Percentiles rank a stretch among this genome's conserved stretches.
Conservation (phyloP, 495 filamentous ascomycete genomes). For the Sordaria brevicollis region DNA sequence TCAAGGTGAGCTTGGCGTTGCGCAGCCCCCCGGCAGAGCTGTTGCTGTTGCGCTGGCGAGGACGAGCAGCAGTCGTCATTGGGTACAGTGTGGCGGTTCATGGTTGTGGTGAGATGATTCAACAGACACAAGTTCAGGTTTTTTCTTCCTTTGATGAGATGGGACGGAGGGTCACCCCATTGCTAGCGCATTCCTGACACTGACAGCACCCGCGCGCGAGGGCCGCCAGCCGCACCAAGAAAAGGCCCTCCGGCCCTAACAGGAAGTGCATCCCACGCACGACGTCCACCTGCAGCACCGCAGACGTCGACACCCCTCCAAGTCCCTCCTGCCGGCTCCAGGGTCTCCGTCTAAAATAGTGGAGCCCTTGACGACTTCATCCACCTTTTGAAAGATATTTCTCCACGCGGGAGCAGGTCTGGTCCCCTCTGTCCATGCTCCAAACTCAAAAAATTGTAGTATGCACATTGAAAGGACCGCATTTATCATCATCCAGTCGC, state of each 20-base stretch:
- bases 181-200: not conserved
- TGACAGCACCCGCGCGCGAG: not conserved
- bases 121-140: not conserved
- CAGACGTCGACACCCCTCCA: not conserved
- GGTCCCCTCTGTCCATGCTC: not conserved
- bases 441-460: not conserved
- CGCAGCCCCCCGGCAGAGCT: not conserved
- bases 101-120: not conserved
- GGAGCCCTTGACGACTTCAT: not conserved
- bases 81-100: not conserved
- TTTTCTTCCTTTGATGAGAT: not conserved
- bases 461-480: not conserved
- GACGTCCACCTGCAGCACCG: not conserved
- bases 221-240: not conserved
- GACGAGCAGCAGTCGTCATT: not conserved
- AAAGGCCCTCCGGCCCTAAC: not conserved
- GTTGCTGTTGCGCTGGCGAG: not conserved
- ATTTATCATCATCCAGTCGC: not conserved
- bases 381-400: not conserved
- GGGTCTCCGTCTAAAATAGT: not conserved
- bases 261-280: not conserved
- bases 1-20: not conserved
- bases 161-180: not conserved
- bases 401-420: not conserved
- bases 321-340: not conserved